A percentile compares a stretch with the other conserved stretches of the same genome.
Conservation (phyloP, 768 basidiomycete genomes). For the Tulasnella sp. region DNA sequence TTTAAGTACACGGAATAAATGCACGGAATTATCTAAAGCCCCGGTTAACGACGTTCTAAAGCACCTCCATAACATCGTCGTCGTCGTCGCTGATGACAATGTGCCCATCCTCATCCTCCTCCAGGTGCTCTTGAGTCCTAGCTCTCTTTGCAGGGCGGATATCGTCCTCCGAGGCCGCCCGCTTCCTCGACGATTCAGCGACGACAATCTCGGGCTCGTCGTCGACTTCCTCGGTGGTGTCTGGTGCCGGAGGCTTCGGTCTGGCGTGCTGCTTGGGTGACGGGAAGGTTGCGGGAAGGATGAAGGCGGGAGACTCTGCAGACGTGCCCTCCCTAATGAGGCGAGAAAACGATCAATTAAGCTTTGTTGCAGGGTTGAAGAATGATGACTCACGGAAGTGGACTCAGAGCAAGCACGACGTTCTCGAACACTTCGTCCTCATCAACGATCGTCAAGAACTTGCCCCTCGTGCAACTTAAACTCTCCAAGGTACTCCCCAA, state of each 20-base stretch:
- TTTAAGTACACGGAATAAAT: no score
- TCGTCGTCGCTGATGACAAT: conserved; percentile 13
- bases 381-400: conserved; percentile 54
- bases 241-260: conserved; percentile 30
- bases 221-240: conserved; percentile 29
- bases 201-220: conserved; percentile 41
- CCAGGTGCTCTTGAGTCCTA: not conserved
- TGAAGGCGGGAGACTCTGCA: conserved; percentile 42
- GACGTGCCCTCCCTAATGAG: conserved; percentile 38
- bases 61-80: conserved; percentile 16
- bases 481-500: conserved; percentile 70
- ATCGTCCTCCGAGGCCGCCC: conserved; percentile 36
- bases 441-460: conserved; percentile 82
- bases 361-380: not conserved
- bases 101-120: not conserved
- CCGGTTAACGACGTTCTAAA: not conserved
- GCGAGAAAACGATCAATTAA: conserved; percentile 35
- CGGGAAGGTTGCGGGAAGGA: conserved; percentile 49
- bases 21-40: no score
- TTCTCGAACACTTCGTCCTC: conserved; percentile 73
- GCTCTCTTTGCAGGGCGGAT: conserved; percentile 11
- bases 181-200: conserved; percentile 41
- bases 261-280: conserved; percentile 49
- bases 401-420: conserved; percentile 59
- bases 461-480: conserved; percentile 69